phyloP scores from a whole-genome alignment of 2,329 filamentous ascomycete genomes.

The Fusarium sp. region DNA sequence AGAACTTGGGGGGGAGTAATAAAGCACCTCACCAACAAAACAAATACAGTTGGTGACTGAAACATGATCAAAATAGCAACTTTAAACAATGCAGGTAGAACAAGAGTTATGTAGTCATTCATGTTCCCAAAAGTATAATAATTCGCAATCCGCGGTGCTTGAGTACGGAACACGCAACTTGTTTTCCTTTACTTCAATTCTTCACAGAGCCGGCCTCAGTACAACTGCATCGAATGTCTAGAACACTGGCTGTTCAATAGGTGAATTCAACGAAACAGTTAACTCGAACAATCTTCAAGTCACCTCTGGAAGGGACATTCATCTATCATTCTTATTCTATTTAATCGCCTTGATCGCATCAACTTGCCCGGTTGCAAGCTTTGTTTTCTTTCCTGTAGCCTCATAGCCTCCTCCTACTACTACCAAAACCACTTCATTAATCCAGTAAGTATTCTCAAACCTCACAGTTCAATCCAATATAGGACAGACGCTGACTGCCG shows the following conservation, averaged over 20 bases:
- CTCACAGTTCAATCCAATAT: too few relatives aligned
- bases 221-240: neutral
- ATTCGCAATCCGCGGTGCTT: neutral
- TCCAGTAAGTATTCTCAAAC: neutral
- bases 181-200: neutral
- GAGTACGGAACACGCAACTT: neutral
- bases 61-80: slow-evolving; percentile 31
- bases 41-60: slow-evolving; percentile 17
- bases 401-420: neutral
- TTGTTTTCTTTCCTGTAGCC: neutral
- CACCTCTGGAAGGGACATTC: slow-evolving; percentile 1
- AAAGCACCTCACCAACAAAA: slow-evolving; percentile 8
- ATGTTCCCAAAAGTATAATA: neutral
- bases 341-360: slow-evolving; percentile 6
- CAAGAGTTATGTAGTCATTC: neutral
- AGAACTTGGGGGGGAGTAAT: slow-evolving; percentile 12
- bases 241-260: slow-evolving; percentile 23
- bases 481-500: neutral
- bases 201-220: slow-evolving; percentile 24
- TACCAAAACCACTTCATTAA: neutral
- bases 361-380: slow-evolving; percentile 9
- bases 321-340: neutral
- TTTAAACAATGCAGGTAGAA: neutral
- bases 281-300: neutral
- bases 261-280: slow-evolving; percentile 3